phyloP scores from a whole-genome alignment of 1,284 basidiomycete genomes.

The Irpex sp. region DNA sequence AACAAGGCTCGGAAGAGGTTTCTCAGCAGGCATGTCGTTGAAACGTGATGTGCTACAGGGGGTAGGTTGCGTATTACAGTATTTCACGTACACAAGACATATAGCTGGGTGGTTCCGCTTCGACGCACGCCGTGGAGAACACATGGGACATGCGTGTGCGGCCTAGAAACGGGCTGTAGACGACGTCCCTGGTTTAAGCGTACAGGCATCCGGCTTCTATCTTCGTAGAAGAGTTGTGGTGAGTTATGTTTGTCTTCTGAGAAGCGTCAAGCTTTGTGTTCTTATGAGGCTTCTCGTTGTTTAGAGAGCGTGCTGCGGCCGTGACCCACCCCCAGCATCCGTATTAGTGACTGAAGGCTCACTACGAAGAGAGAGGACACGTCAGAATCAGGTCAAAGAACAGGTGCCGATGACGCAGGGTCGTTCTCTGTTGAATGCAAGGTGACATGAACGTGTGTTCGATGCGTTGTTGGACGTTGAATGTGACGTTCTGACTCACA shows the following conservation, averaged over 20 bases:
- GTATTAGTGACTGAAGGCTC: not conserved
- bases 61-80: not conserved
- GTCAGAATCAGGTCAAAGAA: not conserved
- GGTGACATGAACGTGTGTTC: not conserved
- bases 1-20: not conserved
- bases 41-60: not conserved
- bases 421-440: not conserved
- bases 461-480: not conserved
- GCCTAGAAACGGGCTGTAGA: not conserved
- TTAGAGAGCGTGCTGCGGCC: not conserved
- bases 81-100: slow-evolving; percentile 3
- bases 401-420: not conserved
- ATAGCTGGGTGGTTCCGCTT: not conserved
- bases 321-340: not conserved
- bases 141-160: not conserved
- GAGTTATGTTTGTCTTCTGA: not conserved
- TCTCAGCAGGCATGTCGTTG: not conserved
- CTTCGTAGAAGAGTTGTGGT: not conserved
- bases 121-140: not conserved
- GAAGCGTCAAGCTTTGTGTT: not conserved
- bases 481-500: not conserved
- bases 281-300: not conserved
- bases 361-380: not conserved
- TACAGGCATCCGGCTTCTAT: not conserved
- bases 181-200: not conserved